A percentile compares a stretch with the other conserved stretches of the same genome.
phyloP scores from a whole-genome alignment of 2,329 filamentous ascomycete species.

The Zymoseptoria passerinii region DNA sequence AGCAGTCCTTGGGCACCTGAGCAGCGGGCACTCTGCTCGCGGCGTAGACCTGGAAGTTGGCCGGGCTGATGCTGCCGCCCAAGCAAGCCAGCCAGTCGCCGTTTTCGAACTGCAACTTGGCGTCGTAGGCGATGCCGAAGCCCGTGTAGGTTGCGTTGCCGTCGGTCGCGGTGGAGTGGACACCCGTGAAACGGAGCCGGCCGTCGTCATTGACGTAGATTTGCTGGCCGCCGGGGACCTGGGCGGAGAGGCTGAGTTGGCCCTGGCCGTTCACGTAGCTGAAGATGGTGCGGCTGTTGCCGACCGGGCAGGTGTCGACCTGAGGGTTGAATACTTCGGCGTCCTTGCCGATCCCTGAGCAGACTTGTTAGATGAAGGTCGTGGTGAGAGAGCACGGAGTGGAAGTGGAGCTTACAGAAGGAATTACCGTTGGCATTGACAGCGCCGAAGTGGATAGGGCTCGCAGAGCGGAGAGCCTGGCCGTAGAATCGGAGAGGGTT shows the following conservation, averaged over 20 bases:
- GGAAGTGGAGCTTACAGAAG: slow-evolving; percentile 12
- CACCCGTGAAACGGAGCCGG: slow-evolving; percentile 23
- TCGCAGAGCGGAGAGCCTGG: slow-evolving; percentile 16
- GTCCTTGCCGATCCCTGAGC: slow-evolving; percentile 19
- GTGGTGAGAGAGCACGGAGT: neutral
- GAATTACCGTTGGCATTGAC: slow-evolving; percentile 19
- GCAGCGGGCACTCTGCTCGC: slow-evolving; percentile 3
- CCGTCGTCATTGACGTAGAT: slow-evolving; percentile 26
- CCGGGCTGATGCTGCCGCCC: slow-evolving; percentile 6
- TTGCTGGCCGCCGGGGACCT: slow-evolving; percentile 26
- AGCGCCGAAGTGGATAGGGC: slow-evolving; percentile 19
- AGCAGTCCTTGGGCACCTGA: slow-evolving; percentile 4
- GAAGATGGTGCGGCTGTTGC: slow-evolving; percentile 18
- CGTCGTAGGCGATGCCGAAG: slow-evolving; percentile 8
- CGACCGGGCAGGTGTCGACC: slow-evolving; percentile 10
- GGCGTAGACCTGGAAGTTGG: slow-evolving; percentile 7
- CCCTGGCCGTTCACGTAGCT: slow-evolving; percentile 16
- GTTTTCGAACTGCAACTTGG: slow-evolving; percentile 10
- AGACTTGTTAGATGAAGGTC: neutral
- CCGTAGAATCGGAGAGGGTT: slow-evolving; percentile 13
- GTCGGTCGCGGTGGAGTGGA: slow-evolving; percentile 21
- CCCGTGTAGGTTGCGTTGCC: slow-evolving; percentile 21
- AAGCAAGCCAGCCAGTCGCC: slow-evolving; percentile 14
- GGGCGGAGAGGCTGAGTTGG: slow-evolving; percentile 13
- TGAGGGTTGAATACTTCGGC: slow-evolving; percentile 25